Evolutionary conservation across 805 yeast genomes (phyloP).

Genomic region (Candida orba): DNA sequence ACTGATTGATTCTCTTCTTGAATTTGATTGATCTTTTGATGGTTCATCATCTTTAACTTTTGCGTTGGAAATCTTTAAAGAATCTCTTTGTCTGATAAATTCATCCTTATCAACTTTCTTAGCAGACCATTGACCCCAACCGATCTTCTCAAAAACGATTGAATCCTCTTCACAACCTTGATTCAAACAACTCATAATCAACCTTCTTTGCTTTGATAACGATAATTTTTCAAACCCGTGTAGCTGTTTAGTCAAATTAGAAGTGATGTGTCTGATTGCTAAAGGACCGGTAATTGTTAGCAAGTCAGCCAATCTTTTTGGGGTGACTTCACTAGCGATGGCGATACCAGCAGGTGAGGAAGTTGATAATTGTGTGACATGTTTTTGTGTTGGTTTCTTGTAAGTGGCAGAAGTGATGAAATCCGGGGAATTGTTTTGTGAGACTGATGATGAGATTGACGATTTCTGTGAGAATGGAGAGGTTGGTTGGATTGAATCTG

Average conservation of each 20-base stretch:
- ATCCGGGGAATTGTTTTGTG: slow-evolving; percentile 18
- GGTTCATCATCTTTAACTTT: slow-evolving; percentile 36
- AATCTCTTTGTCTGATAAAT: slow-evolving; percentile 34
- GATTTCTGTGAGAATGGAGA: slow-evolving; percentile 22
- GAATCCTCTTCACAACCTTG: slow-evolving; percentile 46
- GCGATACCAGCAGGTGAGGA: slow-evolving; percentile 84
- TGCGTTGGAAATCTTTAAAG: slow-evolving; percentile 31
- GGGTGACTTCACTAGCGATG: slow-evolving; percentile 80
- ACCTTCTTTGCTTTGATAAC: slow-evolving; percentile 79
- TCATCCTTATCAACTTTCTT: slow-evolving; percentile 35
- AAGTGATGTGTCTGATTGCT: slow-evolving; percentile 85
- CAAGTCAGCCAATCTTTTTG: slow-evolving; percentile 64
- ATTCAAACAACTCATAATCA: slow-evolving; percentile 85
- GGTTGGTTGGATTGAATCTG: slow-evolving; percentile 21
- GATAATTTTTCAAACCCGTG: slow-evolving; percentile 75
- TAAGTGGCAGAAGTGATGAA: slow-evolving; percentile 22
- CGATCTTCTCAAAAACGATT: slow-evolving; percentile 82
- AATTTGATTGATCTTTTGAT: slow-evolving; percentile 10
- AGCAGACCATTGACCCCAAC: slow-evolving; percentile 98
- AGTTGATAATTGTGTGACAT: slow-evolving; percentile 45
- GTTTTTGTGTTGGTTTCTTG: slow-evolving; percentile 22
- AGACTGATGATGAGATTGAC: slow-evolving; percentile 12
- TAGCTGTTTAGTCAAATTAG: slow-evolving; percentile 66
- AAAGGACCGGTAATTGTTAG: slow-evolving; percentile 73
- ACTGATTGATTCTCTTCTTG: slow-evolving; percentile 27